phyloP scores from a whole-genome alignment of 2,329 filamentous ascomycete genomes.

The Venturia oleaginea region DNA sequence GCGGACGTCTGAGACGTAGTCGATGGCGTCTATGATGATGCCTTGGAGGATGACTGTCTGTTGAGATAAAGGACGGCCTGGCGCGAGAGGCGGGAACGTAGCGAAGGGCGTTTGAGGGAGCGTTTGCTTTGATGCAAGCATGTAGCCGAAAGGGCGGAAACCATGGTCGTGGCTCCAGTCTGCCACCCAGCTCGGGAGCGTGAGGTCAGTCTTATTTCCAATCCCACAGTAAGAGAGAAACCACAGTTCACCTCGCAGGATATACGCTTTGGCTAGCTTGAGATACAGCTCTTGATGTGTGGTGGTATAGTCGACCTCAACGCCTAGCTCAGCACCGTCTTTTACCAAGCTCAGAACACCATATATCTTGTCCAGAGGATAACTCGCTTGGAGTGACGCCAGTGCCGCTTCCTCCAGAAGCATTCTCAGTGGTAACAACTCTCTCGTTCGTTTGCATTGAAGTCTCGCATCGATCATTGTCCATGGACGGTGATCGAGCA shows the following conservation, averaged over 20 bases:
- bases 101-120: not conserved
- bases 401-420: not conserved
- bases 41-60: not conserved
- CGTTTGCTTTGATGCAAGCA: not conserved
- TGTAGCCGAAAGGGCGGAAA: not conserved
- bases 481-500: not conserved
- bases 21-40: not conserved
- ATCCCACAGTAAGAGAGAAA: not conserved
- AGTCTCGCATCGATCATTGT: not conserved
- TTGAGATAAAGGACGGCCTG: not conserved
- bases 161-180: not conserved
- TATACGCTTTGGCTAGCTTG: not conserved
- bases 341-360: not conserved
- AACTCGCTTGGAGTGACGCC: not conserved
- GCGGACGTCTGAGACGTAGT: not conserved
- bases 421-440: not conserved
- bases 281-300: not conserved
- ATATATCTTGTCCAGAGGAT: slow-evolving; percentile 2
- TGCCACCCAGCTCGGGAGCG: not conserved
- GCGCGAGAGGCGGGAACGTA: not conserved
- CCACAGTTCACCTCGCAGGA: not conserved
- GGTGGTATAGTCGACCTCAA: slow-evolving; percentile 5
- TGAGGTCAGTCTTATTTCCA: not conserved
- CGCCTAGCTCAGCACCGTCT: not conserved
- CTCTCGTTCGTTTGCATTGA: not conserved